Conservation (phyloP, 495 filamentous ascomycete species). For the Symbiotaphrina buchneri region DNA sequence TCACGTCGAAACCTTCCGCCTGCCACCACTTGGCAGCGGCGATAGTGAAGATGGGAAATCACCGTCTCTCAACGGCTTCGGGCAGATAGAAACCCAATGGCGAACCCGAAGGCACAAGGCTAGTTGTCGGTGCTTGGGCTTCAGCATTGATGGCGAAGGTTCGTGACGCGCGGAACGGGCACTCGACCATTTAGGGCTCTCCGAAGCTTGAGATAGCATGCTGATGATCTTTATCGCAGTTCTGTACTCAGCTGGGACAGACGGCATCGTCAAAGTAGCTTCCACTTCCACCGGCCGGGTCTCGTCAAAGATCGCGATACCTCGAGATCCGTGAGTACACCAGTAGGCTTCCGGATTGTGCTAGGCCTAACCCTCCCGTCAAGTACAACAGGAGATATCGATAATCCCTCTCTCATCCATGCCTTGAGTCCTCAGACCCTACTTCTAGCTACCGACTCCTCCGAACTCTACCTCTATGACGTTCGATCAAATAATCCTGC, state of each 20-base stretch:
- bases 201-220: not conserved
- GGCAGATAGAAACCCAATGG: slow-evolving; percentile 68
- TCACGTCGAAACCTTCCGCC: slow-evolving; percentile 67
- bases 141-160: slow-evolving; percentile 50
- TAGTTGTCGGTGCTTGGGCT: slow-evolving; percentile 61
- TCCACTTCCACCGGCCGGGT: slow-evolving; percentile 61
- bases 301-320: slow-evolving; percentile 48
- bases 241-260: slow-evolving; percentile 76
- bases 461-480: slow-evolving; percentile 76
- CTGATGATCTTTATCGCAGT: slow-evolving; percentile 12
- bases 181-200: not conserved
- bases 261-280: slow-evolving; percentile 76
- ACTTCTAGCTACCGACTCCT: slow-evolving; percentile 75
- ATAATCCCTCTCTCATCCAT: slow-evolving; percentile 57
- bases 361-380: slow-evolving; percentile 11
- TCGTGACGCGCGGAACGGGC: not conserved
- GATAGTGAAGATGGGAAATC: slow-evolving; percentile 16
- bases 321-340: slow-evolving; percentile 7
- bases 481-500: slow-evolving; percentile 26
- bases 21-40: slow-evolving; percentile 30
- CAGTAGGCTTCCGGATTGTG: not conserved
- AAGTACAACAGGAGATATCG: slow-evolving; percentile 13
- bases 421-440: slow-evolving; percentile 70
- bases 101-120: slow-evolving; percentile 76
- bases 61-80: slow-evolving; percentile 34